Percentiles rank a stretch among this genome's conserved stretches.
These are phyloP conservation scores for Pelagomonas calceolata DNA, from an alignment of 108 stramenopile genomes.

Conservation along the genomic window DNA sequence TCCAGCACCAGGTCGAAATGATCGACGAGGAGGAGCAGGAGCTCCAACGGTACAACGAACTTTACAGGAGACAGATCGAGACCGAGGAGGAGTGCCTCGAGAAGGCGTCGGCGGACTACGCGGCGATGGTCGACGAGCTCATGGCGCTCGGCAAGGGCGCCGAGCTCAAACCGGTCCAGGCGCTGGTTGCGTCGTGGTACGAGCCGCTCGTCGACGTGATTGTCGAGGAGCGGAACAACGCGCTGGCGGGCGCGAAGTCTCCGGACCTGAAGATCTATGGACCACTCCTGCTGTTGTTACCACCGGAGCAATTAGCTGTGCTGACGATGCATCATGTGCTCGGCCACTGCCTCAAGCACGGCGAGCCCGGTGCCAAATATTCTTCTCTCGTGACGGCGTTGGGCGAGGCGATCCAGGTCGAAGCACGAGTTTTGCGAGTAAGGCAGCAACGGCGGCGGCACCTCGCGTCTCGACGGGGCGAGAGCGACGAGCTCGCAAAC, in stretches of 20 bases:
- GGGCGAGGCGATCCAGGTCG: slow-evolving; percentile 62
- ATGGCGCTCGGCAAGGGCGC: background rate
- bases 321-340: slow-evolving; percentile 66
- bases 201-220: slow-evolving; percentile 51
- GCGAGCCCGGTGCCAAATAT: slow-evolving; percentile 42
- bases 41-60: too few species aligned
- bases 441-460: slow-evolving; percentile 37
- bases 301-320: slow-evolving; percentile 73
- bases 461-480: background rate
- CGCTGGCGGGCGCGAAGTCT: slow-evolving; percentile 33
- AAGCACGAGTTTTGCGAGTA: slow-evolving; percentile 62
- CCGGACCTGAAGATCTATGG: slow-evolving; percentile 46
- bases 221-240: slow-evolving; percentile 53
- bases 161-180: slow-evolving; percentile 46
- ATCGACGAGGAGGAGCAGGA: too few species aligned
- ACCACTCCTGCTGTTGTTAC: slow-evolving; percentile 63
- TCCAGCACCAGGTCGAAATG: too few species aligned
- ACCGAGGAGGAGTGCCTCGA: background rate
- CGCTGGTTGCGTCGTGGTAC: slow-evolving; percentile 61
- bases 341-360: slow-evolving; percentile 32
- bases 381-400: slow-evolving; percentile 44
- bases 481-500: too few species aligned
- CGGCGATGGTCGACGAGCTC: background rate
- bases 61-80: slow-evolving; percentile 1
- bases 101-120: background rate